phyloP scores from a whole-genome alignment of 1,139 yeast species.

The Kodamaea plutei region DNA sequence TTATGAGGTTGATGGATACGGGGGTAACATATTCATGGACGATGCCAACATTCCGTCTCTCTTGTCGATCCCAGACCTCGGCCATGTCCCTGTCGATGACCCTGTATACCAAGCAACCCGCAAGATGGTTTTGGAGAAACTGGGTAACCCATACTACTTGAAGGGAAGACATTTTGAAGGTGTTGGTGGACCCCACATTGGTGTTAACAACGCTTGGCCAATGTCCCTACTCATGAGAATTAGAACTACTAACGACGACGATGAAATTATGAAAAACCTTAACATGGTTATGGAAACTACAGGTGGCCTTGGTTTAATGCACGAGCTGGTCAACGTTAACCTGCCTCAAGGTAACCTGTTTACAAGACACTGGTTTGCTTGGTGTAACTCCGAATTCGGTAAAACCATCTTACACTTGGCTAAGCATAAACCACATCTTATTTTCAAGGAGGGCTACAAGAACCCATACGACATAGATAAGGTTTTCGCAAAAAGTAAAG shows the following conservation, averaged over 20 bases:
- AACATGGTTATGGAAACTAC: slow-evolving; percentile 56
- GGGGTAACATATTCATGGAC: slow-evolving; percentile 72
- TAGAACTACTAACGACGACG: slow-evolving; percentile 69
- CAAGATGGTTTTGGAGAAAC: slow-evolving; percentile 62
- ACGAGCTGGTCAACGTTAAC: slow-evolving; percentile 74
- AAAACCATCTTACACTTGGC: slow-evolving; percentile 77
- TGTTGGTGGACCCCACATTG: slow-evolving; percentile 89
- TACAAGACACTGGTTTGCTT: slow-evolving; percentile 87
- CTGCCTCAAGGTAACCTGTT: slow-evolving; percentile 41
- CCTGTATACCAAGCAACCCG: slow-evolving; percentile 73
- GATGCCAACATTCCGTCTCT: slow-evolving; percentile 89
- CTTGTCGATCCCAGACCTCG: slow-evolving; percentile 76
- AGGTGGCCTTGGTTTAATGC: slow-evolving; percentile 75
- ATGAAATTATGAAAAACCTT: slow-evolving; percentile 55
- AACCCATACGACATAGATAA: slow-evolving; percentile 28
- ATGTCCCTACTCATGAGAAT: slow-evolving; percentile 74
- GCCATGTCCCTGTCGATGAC: slow-evolving; percentile 52
- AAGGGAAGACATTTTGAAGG: slow-evolving; percentile 65
- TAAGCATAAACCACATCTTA: slow-evolving; percentile 65
- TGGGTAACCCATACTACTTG: slow-evolving; percentile 76
- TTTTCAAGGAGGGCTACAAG: slow-evolving; percentile 46
- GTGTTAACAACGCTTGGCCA: slow-evolving; percentile 83
- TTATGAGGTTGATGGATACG: slow-evolving; percentile 86
- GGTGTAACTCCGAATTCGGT: slow-evolving; percentile 93
- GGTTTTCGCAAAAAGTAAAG: slow-evolving; percentile 5